phyloP scores from a whole-genome alignment of 2,329 filamentous ascomycete genomes.

The Hypoxylon sp. region DNA sequence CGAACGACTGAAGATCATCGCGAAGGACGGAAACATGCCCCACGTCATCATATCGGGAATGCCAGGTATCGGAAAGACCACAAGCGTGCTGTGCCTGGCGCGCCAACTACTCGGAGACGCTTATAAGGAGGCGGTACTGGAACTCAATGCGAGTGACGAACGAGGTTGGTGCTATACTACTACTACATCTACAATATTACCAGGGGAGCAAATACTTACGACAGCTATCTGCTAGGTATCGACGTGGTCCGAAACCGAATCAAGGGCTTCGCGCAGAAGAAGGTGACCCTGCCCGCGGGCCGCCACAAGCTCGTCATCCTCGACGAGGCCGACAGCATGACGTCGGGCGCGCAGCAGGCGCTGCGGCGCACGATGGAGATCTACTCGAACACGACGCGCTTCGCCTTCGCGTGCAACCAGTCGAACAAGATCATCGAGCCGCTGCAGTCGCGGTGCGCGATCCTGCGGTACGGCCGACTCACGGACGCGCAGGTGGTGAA shows the following conservation, averaged over 20 bases:
- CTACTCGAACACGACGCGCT: slow-evolving; percentile 94
- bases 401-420: slow-evolving; percentile 98
- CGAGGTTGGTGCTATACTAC: slow-evolving; percentile 66
- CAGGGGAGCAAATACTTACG: not conserved
- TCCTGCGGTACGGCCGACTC: slow-evolving; percentile 90
- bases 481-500: slow-evolving; percentile 94
- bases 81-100: slow-evolving; percentile 91
- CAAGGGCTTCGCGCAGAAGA: slow-evolving; percentile 99
- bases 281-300: slow-evolving; percentile 91
- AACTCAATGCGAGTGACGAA: slow-evolving; percentile 96
- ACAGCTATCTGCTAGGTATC: slow-evolving; percentile 71
- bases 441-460: slow-evolving; percentile 95
- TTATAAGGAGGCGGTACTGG: slow-evolving; percentile 97
- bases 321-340: slow-evolving; percentile 99
- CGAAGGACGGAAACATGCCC: slow-evolving; percentile 98
- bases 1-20: slow-evolving; percentile 96
- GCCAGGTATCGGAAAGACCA: slow-evolving; percentile 99
- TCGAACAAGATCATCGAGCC: slow-evolving; percentile 99
- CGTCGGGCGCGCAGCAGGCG: slow-evolving; percentile 93
- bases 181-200: too few relatives aligned
- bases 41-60: slow-evolving; percentile 99
- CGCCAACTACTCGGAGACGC: slow-evolving; percentile 90
- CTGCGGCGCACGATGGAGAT: slow-evolving; percentile 98
- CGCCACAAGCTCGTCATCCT: slow-evolving; percentile 97
- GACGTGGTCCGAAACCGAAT: slow-evolving; percentile 97